Percentiles rank a stretch among this genome's conserved stretches.
These are phyloP conservation scores for Echeveria elegans DNA, from an alignment of 164 flowering plant genomes.

Conservation along the genomic window DNA sequence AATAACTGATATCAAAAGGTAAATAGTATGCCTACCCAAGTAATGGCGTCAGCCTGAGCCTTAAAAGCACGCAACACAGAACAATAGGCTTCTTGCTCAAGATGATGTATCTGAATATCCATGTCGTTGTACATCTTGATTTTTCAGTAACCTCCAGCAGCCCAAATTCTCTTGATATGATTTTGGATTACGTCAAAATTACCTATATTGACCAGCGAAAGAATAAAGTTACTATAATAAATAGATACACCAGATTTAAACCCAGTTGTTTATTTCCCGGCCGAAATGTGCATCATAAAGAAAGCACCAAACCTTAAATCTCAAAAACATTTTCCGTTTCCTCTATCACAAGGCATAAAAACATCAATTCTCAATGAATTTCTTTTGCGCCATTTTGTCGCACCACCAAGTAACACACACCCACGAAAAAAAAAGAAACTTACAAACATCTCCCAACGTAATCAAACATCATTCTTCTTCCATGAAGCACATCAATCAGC, in stretches of 20 bases:
- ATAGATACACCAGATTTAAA: not conserved
- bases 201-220: not conserved
- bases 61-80: conserved; percentile 9
- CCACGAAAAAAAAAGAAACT: not conserved
- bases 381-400: not conserved
- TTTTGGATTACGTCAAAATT: not conserved
- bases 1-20: not conserved
- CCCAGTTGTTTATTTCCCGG: too few relatives aligned
- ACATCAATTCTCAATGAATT: too few relatives aligned
- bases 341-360: too few relatives aligned
- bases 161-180: not conserved
- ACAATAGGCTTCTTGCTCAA: conserved; percentile 7
- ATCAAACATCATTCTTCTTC: not conserved
- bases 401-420: not conserved
- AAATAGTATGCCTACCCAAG: conserved; percentile 1
- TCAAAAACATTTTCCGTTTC: too few relatives aligned
- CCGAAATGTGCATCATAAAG: too few relatives aligned
- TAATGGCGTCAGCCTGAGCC: conserved; percentile 9
- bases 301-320: too few relatives aligned
- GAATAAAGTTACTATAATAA: not conserved
- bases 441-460: not conserved
- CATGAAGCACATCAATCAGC: not conserved
- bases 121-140: conserved; percentile 1
- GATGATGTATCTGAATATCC: conserved; percentile 2
- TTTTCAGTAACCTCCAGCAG: not conserved